Percentiles rank a stretch among this genome's conserved stretches.
These are phyloP conservation scores for Dalbergia cochinchinensis DNA, from an alignment of 306 rosid species.

Conservation along the genomic window DNA sequence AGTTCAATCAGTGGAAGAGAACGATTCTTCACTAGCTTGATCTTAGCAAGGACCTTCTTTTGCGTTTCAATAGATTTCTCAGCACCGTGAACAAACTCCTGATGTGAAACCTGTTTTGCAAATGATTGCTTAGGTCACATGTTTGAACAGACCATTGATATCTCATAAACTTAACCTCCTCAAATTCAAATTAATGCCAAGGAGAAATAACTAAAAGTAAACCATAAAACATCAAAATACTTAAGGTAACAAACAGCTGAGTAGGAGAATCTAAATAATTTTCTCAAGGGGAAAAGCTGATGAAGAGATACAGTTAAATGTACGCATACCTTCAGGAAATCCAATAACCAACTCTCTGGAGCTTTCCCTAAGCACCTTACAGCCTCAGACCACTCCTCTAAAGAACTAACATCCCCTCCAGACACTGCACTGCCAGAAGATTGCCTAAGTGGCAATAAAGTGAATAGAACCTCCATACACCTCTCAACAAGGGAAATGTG, in stretches of 20 bases:
- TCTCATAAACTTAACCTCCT: constrained; percentile 21
- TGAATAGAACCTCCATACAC: constrained; percentile 83
- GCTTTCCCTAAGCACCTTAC: constrained; percentile 86
- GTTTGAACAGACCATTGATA: constrained; percentile 32
- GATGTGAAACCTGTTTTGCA: constrained; percentile 69
- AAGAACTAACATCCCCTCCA: constrained; percentile 41
- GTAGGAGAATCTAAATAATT: constrained; percentile 7
- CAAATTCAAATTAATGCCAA: constrained; percentile 29
- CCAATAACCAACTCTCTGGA: constrained; percentile 70
- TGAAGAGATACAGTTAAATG: constrained; percentile 28
- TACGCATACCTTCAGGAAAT: constrained; percentile 72
- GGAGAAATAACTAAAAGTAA: constrained; percentile 20
- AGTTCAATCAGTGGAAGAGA: constrained; percentile 75
- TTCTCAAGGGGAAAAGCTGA: constrained; percentile 31
- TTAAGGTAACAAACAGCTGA: constrained; percentile 2
- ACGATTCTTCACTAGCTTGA: constrained; percentile 75
- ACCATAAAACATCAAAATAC: constrained; percentile 17
- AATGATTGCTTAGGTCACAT: constrained; percentile 23
- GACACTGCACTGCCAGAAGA: constrained; percentile 42
- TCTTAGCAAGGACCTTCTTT: constrained; percentile 72
- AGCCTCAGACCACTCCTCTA: constrained; percentile 82
- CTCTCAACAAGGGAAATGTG: constrained; percentile 69
- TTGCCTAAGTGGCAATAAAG: constrained; percentile 64
- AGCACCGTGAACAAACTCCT: constrained; percentile 59
- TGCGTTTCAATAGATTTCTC: constrained; percentile 49